Conservation (phyloP, 1,139 yeast species). For the Sugiyamaella sp. region DNA sequence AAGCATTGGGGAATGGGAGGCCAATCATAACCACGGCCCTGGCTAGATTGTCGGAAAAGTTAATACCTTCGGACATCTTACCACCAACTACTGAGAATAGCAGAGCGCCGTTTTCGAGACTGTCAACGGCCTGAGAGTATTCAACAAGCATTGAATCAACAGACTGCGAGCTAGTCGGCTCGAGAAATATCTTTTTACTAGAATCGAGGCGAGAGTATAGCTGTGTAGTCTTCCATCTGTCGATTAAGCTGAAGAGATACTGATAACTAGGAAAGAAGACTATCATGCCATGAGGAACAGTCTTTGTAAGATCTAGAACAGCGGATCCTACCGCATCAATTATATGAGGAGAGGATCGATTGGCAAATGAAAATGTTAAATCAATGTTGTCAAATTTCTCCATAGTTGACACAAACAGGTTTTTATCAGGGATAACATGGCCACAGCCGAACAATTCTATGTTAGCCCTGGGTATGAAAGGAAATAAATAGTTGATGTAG, state of each 20-base stretch:
- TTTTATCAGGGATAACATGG: constrained; percentile 77
- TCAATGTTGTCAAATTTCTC: constrained; percentile 17
- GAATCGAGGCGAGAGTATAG: constrained; percentile 35
- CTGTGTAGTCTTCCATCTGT: constrained; percentile 53
- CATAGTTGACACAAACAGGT: constrained; percentile 64
- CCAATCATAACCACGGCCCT: constrained; percentile 89
- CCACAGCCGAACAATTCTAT: constrained; percentile 72
- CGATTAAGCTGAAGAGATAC: constrained; percentile 57
- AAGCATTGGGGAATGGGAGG: constrained; percentile 84
- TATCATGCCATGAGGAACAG: constrained; percentile 75
- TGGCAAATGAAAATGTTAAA: constrained; percentile 72
- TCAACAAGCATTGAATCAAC: constrained; percentile 53
- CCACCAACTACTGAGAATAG: constrained; percentile 92
- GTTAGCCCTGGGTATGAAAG: constrained; percentile 48
- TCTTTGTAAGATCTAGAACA: constrained; percentile 48
- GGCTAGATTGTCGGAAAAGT: constrained; percentile 83
- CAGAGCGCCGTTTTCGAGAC: constrained; percentile 55
- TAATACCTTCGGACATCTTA: constrained; percentile 90
- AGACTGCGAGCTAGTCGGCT: constrained; percentile 51
- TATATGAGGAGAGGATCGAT: constrained; percentile 54
- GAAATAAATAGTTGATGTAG: constrained; percentile 65
- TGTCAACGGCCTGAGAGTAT: constrained; percentile 48
- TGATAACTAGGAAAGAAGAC: constrained; percentile 85
- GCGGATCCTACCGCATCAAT: constrained; percentile 57
- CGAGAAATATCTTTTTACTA: constrained; percentile 52